Conservation (phyloP, 208 protist species). For the Trypanosoma congolense region DNA sequence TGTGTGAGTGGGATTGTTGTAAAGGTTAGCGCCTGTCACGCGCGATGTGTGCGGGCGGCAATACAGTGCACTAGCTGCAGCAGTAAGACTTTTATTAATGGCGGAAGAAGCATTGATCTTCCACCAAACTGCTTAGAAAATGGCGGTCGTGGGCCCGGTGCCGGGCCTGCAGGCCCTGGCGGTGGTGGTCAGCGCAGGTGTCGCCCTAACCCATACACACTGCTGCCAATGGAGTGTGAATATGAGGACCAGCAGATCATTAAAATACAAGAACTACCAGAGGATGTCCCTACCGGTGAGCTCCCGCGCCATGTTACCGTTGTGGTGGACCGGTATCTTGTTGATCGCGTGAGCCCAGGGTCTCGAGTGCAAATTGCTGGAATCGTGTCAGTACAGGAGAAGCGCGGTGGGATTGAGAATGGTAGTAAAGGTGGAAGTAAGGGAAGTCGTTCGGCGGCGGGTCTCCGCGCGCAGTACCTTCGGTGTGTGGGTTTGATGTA, state of each 20-base stretch:
- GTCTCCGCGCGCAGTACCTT: constrained; percentile 88
- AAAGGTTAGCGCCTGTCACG: constrained; percentile 76
- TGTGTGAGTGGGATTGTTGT: constrained; percentile 89
- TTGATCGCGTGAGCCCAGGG: constrained; percentile 93
- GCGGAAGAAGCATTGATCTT: constrained; percentile 68
- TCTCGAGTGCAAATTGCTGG: constrained; percentile 94
- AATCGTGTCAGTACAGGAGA: constrained; percentile 85
- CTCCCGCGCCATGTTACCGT: constrained; percentile 87
- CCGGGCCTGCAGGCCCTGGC: not conserved
- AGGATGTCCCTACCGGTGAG: constrained; percentile 92
- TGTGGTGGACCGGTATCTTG: constrained; percentile 88
- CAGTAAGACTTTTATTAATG: constrained; percentile 80
- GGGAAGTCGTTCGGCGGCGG: constrained; percentile 44
- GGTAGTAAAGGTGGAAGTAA: constrained; percentile 24
- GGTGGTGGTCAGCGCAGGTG: constrained; percentile 50
- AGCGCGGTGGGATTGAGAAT: constrained; percentile 46
- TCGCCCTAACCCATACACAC: constrained; percentile 90
- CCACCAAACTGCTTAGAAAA: constrained; percentile 88
- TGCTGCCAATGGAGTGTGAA: constrained; percentile 90
- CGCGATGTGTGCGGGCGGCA: constrained; percentile 72
- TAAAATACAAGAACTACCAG: constrained; percentile 94
- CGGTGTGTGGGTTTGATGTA: constrained; percentile 87
- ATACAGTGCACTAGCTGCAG: constrained; percentile 90
- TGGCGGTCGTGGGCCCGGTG: constrained; percentile 32
- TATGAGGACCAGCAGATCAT: constrained; percentile 92